Base-by-base conservation (phyloP, 768 basidiomycete genomes). In the Albatrellus ellisii region DNA sequence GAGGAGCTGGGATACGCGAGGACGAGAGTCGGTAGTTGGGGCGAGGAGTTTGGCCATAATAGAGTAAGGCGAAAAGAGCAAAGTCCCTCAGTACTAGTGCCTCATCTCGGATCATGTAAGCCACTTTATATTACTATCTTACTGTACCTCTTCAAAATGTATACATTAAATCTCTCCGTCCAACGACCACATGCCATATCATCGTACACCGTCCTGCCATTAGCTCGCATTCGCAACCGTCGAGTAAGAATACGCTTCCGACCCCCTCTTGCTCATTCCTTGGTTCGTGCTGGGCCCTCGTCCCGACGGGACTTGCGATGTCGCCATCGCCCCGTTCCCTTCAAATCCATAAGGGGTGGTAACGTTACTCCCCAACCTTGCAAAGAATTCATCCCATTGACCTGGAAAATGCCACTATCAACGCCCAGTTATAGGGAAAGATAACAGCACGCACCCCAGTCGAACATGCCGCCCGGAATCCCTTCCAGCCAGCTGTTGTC, bases 371-470 rank as follows among this genome's bases (percentile, higher is more conserved):
- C 50, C 41, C 11, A 51, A 45, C 36, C 81, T 70, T 27, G 79
- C 64, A 58, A 88, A 87, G 62, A 84, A 87, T 25, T 66, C 75
- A 39, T 86, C 84, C 84, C 84, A 87, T 65, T 85, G 82, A 33
- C 75, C 84, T 87, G 55, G 34, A 48, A 26, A 18, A 22, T 18
- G 35, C 15, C 27, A 45, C 40, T 32, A 18, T 41, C 22, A 21
- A n/a, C 6, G 36, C 44, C 18, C 33, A n/a, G 17, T 38, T 48
- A 48, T 36, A 26, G 17, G 40, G n/a, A n/a, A 39, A 32, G 46
- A 39, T 32, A 18, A 43, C 11, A 42, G 6, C 4, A 66, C 70
- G 49, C 52, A 85, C 84, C 74, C 82, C 83, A 89, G 58, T 88
- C 84, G 59, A 86, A 89, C 83, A 89, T 87, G 15, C 73, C 70